These are phyloP conservation scores for Aspergillus tanneri DNA, from an alignment of 2,329 filamentous ascomycete genomes.

Conservation along the genomic window DNA sequence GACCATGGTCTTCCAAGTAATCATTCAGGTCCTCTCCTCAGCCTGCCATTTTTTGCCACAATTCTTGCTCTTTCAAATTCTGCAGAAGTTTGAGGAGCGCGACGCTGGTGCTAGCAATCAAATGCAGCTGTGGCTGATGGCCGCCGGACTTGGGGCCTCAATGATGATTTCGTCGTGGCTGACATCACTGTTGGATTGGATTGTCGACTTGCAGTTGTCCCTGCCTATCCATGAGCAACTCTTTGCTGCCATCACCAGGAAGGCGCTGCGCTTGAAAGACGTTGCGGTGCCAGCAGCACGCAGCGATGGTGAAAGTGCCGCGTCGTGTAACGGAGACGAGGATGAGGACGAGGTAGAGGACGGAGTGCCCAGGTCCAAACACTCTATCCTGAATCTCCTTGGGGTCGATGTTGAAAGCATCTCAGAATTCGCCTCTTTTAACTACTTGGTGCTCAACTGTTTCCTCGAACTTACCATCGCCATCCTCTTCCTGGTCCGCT, in stretches of 20 bases:
- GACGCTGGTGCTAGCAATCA: conserved; percentile 49
- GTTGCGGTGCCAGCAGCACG: conserved; percentile 38
- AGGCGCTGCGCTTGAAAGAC: conserved; percentile 72
- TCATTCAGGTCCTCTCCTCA: conserved; percentile 53
- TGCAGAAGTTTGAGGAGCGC: conserved; percentile 62
- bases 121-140: conserved; percentile 56
- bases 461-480: conserved; percentile 64
- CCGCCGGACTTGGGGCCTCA: conserved; percentile 58
- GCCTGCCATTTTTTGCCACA: conserved; percentile 67
- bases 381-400: conserved; percentile 67
- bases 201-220: conserved; percentile 13
- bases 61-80: conserved; percentile 63
- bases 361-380: conserved; percentile 55
- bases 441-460: conserved; percentile 63
- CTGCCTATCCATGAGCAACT: conserved; percentile 67
- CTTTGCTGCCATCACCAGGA: conserved; percentile 69
- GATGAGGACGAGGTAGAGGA: conserved; percentile 10
- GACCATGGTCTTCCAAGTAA: conserved; percentile 58
- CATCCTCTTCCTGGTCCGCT: conserved; percentile 61
- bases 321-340: conserved; percentile 43
- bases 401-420: conserved; percentile 70
- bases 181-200: conserved; percentile 48
- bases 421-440: conserved; percentile 64
- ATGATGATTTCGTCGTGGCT: conserved; percentile 57
- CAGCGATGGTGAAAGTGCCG: conserved; percentile 42